These are phyloP conservation scores for Mucor plumbeus DNA, from an alignment of 371 early-diverging fungal species.

Conservation along the genomic window DNA sequence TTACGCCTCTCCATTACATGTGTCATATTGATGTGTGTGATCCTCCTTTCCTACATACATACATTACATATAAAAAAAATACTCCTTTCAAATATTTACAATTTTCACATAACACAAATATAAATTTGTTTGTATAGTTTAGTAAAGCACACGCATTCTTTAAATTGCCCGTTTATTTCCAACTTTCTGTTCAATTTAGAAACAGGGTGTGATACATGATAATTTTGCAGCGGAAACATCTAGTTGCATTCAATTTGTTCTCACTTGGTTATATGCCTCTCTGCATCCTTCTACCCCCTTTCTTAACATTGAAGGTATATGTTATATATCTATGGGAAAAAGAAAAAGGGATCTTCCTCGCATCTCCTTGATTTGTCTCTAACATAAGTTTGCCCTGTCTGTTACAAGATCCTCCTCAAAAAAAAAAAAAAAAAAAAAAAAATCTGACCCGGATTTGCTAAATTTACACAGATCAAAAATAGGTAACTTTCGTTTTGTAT, in stretches of 20 bases:
- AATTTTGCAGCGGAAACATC: background rate
- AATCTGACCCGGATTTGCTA: background rate
- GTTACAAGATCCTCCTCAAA: background rate
- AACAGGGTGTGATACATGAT: background rate
- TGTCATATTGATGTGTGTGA: background rate
- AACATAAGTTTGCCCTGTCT: too few relatives aligned
- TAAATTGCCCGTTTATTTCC: conserved; percentile 1
- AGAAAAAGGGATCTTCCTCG: background rate
- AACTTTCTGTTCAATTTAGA: background rate
- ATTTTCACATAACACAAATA: conserved; percentile 8
- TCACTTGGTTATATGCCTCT: too few relatives aligned
- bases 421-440: too few relatives aligned
- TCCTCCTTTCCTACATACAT: background rate
- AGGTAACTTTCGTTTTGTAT: background rate
- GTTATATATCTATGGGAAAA: background rate
- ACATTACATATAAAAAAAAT: background rate
- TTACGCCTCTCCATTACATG: too few relatives aligned
- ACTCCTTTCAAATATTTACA: conserved; percentile 2
- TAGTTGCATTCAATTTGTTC: background rate
- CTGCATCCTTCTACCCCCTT: background rate
- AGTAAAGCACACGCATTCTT: conserved; percentile 7
- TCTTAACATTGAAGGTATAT: background rate
- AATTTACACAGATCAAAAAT: background rate
- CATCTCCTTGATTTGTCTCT: background rate
- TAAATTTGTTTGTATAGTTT: conserved; percentile 4